Conservation (phyloP, 1,284 basidiomycete species). For the Tylopilus sp. region DNA sequence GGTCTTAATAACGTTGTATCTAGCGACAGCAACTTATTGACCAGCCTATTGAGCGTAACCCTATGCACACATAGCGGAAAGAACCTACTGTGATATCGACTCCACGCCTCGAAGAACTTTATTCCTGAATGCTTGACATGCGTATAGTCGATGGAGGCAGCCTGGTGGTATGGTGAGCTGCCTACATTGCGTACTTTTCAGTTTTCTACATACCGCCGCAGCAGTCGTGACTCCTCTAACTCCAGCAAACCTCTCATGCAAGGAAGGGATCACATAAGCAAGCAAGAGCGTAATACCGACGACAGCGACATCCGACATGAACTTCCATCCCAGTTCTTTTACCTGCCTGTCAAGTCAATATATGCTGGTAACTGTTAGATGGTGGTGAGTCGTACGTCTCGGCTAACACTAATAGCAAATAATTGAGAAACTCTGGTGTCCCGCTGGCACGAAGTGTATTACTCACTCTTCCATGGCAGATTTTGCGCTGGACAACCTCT, state of each 20-base stretch:
- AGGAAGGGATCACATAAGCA: conserved; percentile 20
- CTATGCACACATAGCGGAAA: background rate
- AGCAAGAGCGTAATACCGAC: conserved; percentile 30
- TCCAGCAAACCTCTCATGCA: conserved; percentile 19
- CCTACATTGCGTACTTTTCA: too few species aligned
- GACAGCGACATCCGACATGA: conserved; percentile 26
- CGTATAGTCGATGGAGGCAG: conserved; percentile 10
- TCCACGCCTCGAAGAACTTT: conserved; percentile 11
- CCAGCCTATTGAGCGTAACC: background rate
- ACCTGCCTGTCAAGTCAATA: conserved; percentile 20
- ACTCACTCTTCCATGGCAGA: conserved; percentile 29
- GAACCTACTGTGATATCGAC: conserved; percentile 17
- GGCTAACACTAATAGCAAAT: conserved; percentile 20
- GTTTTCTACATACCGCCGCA: conserved; percentile 9
- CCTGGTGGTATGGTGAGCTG: conserved; percentile 7
- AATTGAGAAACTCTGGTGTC: background rate
- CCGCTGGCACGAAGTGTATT: background rate
- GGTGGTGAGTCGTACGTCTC: conserved; percentile 20
- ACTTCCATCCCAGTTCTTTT: conserved; percentile 31
- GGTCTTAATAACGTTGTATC: conserved; percentile 13
- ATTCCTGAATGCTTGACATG: conserved; percentile 15
- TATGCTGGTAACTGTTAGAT: background rate
- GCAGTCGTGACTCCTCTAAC: background rate
- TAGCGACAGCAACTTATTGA: conserved; percentile 14
- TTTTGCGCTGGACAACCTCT: conserved; percentile 16